Evolutionary conservation across 805 yeast genomes (phyloP), one percentile per base, ranked within the genome.

Genomic region (Barnettozyma salicaria): DNA sequence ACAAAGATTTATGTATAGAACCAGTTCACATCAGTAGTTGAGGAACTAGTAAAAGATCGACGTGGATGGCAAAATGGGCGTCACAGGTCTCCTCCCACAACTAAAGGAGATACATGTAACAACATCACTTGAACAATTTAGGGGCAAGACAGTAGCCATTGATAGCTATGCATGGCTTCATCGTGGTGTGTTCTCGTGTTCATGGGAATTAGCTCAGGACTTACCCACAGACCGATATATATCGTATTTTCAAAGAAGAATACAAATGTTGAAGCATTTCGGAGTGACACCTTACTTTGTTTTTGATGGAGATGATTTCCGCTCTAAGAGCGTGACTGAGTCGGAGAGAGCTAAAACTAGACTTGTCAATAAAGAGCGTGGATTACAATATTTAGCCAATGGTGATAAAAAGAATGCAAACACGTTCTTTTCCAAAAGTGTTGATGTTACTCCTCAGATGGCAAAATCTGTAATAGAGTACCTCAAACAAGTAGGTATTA

Each of bases 111-210:
- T 85, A 28, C 92, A 83, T 50, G 70, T 70, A 36, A 68, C 71
- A 1, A 68, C 74, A 2, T 60, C 79, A 2, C 61, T 89, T 31
- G 70, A 72, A 38, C 61, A 72, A 24, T 85, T 76, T 56, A 60
- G 76, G 11, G 96, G 96, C 1, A 69, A 79, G 50, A 77, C 83
- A 0, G 62, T 89, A 29, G 99, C 95, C 0, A 80, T 92, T n/a
- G 99, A 92, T 55, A 89, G 95, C 0, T 92, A 87, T 53, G 88
- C 96, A 1, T 92, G 99, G 99, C 72, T 92, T 5, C 99, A 92
- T 60, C 74, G 85, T 45, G 89, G 92, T 5, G 78, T 85, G 4
- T 72, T 80, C 34, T 65, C 86, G 13, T 89, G 97, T 60, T 83
- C 97, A 0, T 76, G 72, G 59, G 96, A 92, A 34, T 63, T 92